Evolutionary conservation across 805 yeast genomes (phyloP).

Genomic region (Starmerella stigmatis): DNA sequence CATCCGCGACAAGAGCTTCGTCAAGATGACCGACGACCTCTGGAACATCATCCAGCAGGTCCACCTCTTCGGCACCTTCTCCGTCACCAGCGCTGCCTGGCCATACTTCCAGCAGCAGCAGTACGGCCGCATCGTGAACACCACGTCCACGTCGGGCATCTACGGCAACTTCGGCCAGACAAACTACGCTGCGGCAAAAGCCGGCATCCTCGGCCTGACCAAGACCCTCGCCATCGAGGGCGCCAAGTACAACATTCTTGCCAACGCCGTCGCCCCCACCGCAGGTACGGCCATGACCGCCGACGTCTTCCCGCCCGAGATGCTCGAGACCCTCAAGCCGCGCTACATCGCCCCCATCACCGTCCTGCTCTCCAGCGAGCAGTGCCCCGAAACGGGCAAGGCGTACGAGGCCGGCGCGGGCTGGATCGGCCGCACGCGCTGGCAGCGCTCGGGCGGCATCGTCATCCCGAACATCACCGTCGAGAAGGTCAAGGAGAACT

Average conservation of each 20-base stretch:
- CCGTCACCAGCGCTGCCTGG: conserved; percentile 84
- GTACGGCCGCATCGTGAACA: conserved; percentile 73
- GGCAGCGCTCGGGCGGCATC: conserved; percentile 88
- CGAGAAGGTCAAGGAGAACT: conserved; percentile 60
- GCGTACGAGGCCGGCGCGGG: conserved; percentile 92
- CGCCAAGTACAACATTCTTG: conserved; percentile 59
- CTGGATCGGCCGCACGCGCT: conserved; percentile 89
- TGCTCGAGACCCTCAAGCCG: conserved; percentile 75
- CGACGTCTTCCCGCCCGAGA: conserved; percentile 69
- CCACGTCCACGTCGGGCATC: conserved; percentile 91
- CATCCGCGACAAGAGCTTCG: conserved; percentile 76
- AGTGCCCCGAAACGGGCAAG: conserved; percentile 65
- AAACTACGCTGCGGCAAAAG: conserved; percentile 88
- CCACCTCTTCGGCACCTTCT: conserved; percentile 72
- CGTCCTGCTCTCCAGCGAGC: conserved; percentile 66
- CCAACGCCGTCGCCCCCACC: conserved; percentile 86
- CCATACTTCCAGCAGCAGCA: conserved; percentile 72
- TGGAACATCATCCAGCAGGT: conserved; percentile 76
- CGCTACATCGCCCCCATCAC: conserved; percentile 84
- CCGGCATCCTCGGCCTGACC: conserved; percentile 76
- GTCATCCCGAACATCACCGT: conserved; percentile 45
- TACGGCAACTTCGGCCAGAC: conserved; percentile 98
- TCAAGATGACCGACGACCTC: conserved; percentile 70
- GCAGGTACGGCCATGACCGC: conserved; percentile 97
- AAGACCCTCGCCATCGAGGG: conserved; percentile 88